A percentile compares a stretch with the other conserved stretches of the same genome.
Evolutionary conservation across 176 grass and related monocot species (phyloP).

Genomic region (Poa annua): DNA sequence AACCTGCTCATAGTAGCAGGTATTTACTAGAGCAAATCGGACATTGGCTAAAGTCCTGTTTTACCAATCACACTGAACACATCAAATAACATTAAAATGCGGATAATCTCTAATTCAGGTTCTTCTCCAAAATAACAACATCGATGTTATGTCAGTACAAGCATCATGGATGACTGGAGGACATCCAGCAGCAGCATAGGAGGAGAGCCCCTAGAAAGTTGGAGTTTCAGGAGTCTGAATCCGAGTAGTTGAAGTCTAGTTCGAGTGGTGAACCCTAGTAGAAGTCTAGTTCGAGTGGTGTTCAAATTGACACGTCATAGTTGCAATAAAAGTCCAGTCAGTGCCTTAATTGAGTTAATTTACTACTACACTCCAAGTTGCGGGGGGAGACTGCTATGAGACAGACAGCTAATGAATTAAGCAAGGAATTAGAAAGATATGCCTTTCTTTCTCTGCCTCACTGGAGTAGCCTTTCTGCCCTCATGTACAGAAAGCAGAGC

Average conservation of each 20-base stretch:
- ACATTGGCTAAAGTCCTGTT: background rate
- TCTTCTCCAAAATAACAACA: background rate
- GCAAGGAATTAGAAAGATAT: background rate
- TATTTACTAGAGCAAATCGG: background rate
- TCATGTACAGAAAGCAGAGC: background rate
- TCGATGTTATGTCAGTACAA: background rate
- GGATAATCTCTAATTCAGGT: background rate
- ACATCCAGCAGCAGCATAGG: background rate
- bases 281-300: background rate
- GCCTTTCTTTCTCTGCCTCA: background rate
- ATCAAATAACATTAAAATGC: background rate
- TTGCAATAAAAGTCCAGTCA: background rate
- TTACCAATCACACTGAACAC: background rate
- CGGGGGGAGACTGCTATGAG: background rate
- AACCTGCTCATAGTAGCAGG: background rate
- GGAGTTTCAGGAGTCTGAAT: slow-evolving; percentile 1
- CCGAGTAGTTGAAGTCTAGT: background rate
- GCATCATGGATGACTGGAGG: background rate
- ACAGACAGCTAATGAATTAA: background rate
- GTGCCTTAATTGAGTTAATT: background rate
- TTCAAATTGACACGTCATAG: background rate
- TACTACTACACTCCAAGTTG: background rate
- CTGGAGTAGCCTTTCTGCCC: background rate
- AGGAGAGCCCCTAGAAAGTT: background rate
- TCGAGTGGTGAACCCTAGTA: background rate